These are phyloP conservation scores for Digitaria exilis DNA, from an alignment of 202 grass and related monocot species.

Conservation along the genomic window DNA sequence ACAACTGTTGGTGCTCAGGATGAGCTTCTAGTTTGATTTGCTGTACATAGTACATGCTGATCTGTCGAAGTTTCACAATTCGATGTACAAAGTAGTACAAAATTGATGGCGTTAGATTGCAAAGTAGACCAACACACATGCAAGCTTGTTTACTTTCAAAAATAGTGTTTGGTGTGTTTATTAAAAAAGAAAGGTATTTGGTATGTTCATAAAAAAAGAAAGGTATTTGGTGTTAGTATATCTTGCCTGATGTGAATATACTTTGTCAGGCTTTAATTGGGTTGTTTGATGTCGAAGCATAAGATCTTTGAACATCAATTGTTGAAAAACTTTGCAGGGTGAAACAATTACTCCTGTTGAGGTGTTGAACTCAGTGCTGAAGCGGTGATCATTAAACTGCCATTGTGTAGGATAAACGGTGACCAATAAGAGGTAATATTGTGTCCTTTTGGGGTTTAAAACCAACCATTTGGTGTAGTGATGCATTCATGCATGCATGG, in stretches of 20 bases:
- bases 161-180: neutral
- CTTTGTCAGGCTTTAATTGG: constrained; percentile 1
- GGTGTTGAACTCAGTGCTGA: neutral
- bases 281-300: neutral
- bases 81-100: neutral
- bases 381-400: neutral
- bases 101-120: neutral
- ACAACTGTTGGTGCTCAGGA: neutral
- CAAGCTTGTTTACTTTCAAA: constrained; percentile 16
- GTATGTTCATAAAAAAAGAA: neutral
- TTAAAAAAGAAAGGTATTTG: neutral
- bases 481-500: neutral
- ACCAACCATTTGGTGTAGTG: neutral
- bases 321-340: neutral
- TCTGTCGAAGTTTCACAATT: neutral
- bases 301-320: neutral
- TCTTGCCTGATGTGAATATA: neutral
- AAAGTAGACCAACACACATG: neutral
- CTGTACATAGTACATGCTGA: neutral
- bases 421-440: neutral
- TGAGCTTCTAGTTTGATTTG: neutral
- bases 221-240: neutral
- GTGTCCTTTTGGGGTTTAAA: neutral
- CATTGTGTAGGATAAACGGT: neutral
- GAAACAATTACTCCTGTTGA: neutral